A percentile compares a stretch with the other conserved stretches of the same genome.
Evolutionary conservation across 352 stramenopile genomes (phyloP).

Genomic region (Peronospora destructor): DNA sequence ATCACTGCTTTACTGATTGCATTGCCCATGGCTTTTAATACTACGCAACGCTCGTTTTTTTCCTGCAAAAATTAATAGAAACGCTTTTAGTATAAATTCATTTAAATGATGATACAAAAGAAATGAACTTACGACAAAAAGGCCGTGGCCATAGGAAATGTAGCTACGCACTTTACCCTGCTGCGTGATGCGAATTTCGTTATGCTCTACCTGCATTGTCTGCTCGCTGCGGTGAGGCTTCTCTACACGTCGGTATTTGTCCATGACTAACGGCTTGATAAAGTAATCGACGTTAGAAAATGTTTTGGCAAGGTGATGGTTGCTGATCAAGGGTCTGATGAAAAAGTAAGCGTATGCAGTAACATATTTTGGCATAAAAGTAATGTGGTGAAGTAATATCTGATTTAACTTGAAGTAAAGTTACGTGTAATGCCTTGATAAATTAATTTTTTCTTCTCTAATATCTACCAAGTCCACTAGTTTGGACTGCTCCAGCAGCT

Average conservation of each 20-base stretch:
- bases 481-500: constrained; percentile 57
- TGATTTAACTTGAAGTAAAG: not conserved
- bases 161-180: constrained; percentile 76
- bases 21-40: constrained; percentile 79
- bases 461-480: constrained; percentile 37
- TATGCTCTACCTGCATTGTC: constrained; percentile 35
- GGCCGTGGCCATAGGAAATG: constrained; percentile 69
- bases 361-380: constrained; percentile 10
- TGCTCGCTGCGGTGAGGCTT: constrained; percentile 50
- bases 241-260: constrained; percentile 81
- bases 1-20: constrained; percentile 83
- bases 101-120: constrained; percentile 1
- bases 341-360: constrained; percentile 28
- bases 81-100: not conserved
- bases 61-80: constrained; percentile 31
- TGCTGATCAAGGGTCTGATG: constrained; percentile 29
- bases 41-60: constrained; percentile 51
- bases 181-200: constrained; percentile 82
- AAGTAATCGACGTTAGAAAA: not conserved
- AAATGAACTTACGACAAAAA: constrained; percentile 45
- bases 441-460: constrained; percentile 35
- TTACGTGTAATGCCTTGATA: too few relatives aligned
- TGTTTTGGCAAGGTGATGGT: constrained; percentile 18
- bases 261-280: constrained; percentile 31
- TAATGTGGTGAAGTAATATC: not conserved